phyloP scores from a whole-genome alignment of 306 rosid species.

The Ormosia semicastrata region DNA sequence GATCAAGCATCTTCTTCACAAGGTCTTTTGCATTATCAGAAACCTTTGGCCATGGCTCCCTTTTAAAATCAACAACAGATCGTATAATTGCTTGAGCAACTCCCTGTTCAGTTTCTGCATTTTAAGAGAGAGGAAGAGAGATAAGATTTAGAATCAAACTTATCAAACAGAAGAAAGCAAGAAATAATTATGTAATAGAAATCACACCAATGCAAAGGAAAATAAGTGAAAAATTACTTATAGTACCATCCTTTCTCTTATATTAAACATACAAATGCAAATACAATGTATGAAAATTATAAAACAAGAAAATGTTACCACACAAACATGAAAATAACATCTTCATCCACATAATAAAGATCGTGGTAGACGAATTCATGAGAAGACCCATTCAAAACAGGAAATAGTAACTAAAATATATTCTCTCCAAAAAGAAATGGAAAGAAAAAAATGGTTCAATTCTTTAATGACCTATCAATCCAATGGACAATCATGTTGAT shows the following conservation, averaged over 20 bases:
- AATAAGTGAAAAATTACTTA: background rate
- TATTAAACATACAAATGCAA: background rate
- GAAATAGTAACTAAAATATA: background rate
- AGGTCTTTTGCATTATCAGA: slow-evolving; percentile 94
- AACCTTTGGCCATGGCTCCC: slow-evolving; percentile 97
- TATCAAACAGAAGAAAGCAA: background rate
- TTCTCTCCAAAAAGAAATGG: background rate
- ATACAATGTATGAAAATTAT: background rate
- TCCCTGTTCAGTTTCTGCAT: slow-evolving; percentile 94
- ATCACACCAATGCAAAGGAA: background rate
- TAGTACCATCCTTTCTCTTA: background rate
- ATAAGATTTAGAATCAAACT: slow-evolving; percentile 4
- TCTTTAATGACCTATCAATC: background rate
- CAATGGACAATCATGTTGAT: background rate
- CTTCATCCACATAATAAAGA: background rate
- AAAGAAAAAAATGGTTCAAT: background rate
- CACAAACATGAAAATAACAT: background rate
- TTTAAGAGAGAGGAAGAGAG: slow-evolving; percentile 19
- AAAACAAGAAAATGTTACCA: background rate
- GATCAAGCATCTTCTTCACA: slow-evolving; percentile 92
- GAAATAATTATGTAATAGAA: background rate
- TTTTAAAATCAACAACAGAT: slow-evolving; percentile 84
- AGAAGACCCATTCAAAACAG: background rate
- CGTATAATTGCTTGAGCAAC: slow-evolving; percentile 92
- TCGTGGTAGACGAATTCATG: background rate